Percentiles rank a stretch among this genome's conserved stretches.
phyloP scores from a whole-genome alignment of 2,329 filamentous ascomycete genomes.

The Ampelomyces quisqualis region DNA sequence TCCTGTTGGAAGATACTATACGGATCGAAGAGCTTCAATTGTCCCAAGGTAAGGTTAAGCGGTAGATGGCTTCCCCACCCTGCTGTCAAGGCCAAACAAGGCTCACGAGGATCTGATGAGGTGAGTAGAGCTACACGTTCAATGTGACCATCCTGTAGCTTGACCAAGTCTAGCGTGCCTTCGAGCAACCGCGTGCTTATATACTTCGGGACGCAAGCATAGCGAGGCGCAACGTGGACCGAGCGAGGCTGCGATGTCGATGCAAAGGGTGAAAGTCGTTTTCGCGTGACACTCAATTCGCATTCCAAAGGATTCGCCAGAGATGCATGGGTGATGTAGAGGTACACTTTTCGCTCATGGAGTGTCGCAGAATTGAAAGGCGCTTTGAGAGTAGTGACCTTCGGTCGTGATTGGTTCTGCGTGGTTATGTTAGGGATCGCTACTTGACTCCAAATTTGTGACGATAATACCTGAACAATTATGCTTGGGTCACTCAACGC shows the following conservation, averaged over 20 bases:
- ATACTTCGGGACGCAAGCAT: conserved; percentile 40
- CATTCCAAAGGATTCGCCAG: conserved; percentile 38
- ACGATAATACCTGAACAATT: conserved; percentile 19
- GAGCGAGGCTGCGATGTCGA: conserved; percentile 30
- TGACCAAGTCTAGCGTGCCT: conserved; percentile 31
- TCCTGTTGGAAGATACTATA: conserved; percentile 32
- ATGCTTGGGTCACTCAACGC: conserved; percentile 20
- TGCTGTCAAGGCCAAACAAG: conserved; percentile 34
- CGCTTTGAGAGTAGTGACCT: conserved; percentile 34
- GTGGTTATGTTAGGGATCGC: not conserved
- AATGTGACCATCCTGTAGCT: conserved; percentile 35
- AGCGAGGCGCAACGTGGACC: conserved; percentile 26
- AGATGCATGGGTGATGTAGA: conserved; percentile 42
- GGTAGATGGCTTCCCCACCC: conserved; percentile 43
- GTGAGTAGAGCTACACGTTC: conserved; percentile 35
- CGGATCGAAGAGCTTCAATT: conserved; percentile 39
- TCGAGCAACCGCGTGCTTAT: conserved; percentile 28
- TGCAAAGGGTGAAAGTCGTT: conserved; percentile 33
- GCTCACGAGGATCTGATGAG: conserved; percentile 19
- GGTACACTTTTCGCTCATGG: conserved; percentile 40
- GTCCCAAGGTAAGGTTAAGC: conserved; percentile 24
- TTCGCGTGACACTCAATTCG: conserved; percentile 41
- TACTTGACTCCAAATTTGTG: not conserved
- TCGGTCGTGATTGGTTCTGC: conserved; percentile 18
- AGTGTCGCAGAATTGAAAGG: conserved; percentile 42